Evolutionary conservation across 129 eudicot species (phyloP).

Genomic region (Solidago caesia): DNA sequence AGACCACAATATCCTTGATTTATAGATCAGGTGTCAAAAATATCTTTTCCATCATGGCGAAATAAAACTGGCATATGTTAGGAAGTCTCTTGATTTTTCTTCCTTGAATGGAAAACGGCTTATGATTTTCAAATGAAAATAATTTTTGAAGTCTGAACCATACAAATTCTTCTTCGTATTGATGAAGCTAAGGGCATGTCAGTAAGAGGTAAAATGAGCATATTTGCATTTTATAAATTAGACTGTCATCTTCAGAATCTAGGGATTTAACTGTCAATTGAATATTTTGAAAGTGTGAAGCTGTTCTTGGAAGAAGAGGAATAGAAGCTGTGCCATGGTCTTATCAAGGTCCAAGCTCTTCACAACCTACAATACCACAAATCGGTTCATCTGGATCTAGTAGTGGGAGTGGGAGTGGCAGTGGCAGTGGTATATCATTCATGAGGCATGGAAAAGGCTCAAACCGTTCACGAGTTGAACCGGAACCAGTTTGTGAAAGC

Average conservation of each 20-base stretch:
- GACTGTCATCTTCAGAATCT: constrained; percentile 7
- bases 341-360: constrained; percentile 41
- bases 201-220: not conserved
- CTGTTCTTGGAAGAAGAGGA: constrained; percentile 40
- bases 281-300: constrained; percentile 33
- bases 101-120: no score
- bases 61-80: not conserved
- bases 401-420: constrained; percentile 6
- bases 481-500: constrained; percentile 27
- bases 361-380: constrained; percentile 29
- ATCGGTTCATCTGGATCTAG: constrained; percentile 36
- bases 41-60: not conserved
- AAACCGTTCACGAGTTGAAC: constrained; percentile 30
- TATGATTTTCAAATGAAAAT: not conserved
- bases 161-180: not conserved
- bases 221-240: not conserved
- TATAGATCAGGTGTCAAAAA: not conserved
- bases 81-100: not conserved
- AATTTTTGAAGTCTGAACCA: not conserved
- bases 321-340: constrained; percentile 31
- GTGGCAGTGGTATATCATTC: constrained; percentile 28
- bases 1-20: not conserved
- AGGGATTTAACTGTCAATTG: constrained; percentile 15
- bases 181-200: not conserved
- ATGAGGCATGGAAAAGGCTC: constrained; percentile 34